These are phyloP conservation scores for Leptographium procerum DNA, from an alignment of 2,329 filamentous ascomycete species.

Conservation along the genomic window DNA sequence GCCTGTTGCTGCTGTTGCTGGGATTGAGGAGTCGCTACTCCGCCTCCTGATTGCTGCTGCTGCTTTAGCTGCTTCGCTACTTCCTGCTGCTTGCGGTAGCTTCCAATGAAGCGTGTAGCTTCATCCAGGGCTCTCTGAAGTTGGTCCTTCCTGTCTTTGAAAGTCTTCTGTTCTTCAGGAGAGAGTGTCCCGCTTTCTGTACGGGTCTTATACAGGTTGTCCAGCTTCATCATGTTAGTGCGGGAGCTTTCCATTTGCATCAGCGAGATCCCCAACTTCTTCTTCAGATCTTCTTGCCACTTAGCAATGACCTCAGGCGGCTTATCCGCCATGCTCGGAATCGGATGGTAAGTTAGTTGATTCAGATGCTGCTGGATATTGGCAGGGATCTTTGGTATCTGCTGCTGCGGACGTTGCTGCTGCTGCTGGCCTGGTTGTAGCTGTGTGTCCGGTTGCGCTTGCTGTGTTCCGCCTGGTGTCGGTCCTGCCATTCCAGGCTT, in stretches of 20 bases:
- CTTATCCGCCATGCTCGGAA: conserved; percentile 30
- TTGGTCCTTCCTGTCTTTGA: conserved; percentile 31
- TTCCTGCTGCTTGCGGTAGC: conserved; percentile 34
- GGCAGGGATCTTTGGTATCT: conserved; percentile 22
- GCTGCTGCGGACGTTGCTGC: conserved; percentile 2
- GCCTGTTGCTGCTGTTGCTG: conserved; percentile 12
- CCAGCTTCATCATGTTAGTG: conserved; percentile 28
- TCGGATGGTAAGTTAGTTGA: conserved; percentile 34
- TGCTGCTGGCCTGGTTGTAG: conserved; percentile 9
- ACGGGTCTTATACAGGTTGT: conserved; percentile 30
- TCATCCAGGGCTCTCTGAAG: conserved; percentile 33
- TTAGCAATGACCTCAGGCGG: conserved; percentile 30
- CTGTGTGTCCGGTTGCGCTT: conserved; percentile 6
- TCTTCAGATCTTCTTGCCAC: conserved; percentile 36
- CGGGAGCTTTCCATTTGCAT: conserved; percentile 37
- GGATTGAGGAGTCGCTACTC: conserved; percentile 5
- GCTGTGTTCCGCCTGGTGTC: conserved; percentile 8
- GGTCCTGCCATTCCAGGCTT: conserved; percentile 6
- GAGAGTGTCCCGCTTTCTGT: conserved; percentile 30
- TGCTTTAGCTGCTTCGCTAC: conserved; percentile 11
- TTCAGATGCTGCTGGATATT: conserved; percentile 35
- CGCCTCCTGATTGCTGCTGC: conserved; percentile 13
- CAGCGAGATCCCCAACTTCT: conserved; percentile 35
- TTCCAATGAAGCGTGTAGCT: conserved; percentile 35
- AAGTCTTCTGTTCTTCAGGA: conserved; percentile 34